A percentile compares a stretch with the other conserved stretches of the same genome.
Evolutionary conservation across 257 asterid species (phyloP).

Genomic region (Capsicum rhomboideum): DNA sequence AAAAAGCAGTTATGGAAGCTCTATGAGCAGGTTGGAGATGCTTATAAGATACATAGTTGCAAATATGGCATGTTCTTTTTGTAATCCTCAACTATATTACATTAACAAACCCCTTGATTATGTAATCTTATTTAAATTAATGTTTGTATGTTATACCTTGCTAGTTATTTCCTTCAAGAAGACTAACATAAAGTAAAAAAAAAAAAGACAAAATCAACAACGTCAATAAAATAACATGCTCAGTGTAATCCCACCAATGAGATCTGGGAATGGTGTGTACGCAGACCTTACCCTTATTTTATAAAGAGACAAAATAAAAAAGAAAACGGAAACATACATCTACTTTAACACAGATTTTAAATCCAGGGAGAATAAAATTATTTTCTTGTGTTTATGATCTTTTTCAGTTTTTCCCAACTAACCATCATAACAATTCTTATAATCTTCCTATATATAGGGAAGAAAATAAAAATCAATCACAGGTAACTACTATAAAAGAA

Average conservation of each 20-base stretch:
- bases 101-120: background rate
- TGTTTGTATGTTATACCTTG: background rate
- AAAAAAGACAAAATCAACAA: no score
- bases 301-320: background rate
- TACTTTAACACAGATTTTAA: background rate
- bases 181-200: no score
- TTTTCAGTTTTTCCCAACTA: background rate
- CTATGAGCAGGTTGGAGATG: no score
- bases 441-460: background rate
- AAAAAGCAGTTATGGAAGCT: no score
- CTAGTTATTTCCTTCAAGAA: no score
- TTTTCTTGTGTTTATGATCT: background rate
- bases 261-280: no score
- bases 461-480: background rate
- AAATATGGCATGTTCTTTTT: background rate
- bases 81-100: no score
- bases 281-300: background rate
- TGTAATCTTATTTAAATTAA: background rate
- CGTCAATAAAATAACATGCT: no score
- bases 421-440: background rate
- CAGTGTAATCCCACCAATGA: no score
- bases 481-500: background rate
- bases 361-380: no score
- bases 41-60: no score
- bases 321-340: background rate